Percentiles rank a stretch among this genome's conserved stretches.
phyloP scores from a whole-genome alignment of 495 filamentous ascomycete genomes.

The Rhizodiscina lignyota region DNA sequence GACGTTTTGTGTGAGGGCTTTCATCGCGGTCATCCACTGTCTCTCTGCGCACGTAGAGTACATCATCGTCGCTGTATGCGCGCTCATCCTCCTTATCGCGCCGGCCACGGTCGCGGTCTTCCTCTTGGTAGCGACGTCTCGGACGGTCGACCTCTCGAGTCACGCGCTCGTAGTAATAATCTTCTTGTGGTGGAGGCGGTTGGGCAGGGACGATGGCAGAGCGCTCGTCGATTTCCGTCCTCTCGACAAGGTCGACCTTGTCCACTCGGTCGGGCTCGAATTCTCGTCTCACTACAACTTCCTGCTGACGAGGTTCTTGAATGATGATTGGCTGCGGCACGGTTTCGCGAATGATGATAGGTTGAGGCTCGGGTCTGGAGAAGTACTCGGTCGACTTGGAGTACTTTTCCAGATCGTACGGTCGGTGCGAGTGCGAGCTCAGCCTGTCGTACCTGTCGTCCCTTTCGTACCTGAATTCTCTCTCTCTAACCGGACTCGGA shows the following conservation, averaged over 20 bases:
- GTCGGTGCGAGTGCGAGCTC: conserved; percentile 8
- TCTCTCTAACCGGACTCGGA: conserved; percentile 12
- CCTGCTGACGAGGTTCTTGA: conserved; percentile 55
- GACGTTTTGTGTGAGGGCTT: conserved; percentile 52
- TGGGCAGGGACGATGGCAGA: conserved; percentile 1
- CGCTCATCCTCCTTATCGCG: conserved; percentile 30
- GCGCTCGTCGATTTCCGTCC: not conserved
- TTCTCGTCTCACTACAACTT: conserved; percentile 40
- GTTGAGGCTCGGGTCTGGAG: conserved; percentile 33
- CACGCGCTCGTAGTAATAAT: conserved; percentile 51
- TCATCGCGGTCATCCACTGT: conserved; percentile 25
- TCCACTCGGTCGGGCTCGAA: conserved; percentile 32
- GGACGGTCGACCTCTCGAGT: conserved; percentile 29
- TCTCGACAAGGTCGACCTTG: conserved; percentile 15
- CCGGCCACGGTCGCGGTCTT: conserved; percentile 26
- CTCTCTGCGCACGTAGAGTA: conserved; percentile 40
- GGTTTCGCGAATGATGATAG: conserved; percentile 56
- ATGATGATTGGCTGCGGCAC: conserved; percentile 48
- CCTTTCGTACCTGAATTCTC: conserved; percentile 19
- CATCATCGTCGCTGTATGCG: conserved; percentile 44
- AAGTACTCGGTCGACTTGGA: conserved; percentile 55
- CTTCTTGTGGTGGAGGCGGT: conserved; percentile 33
- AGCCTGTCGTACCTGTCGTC: conserved; percentile 13
- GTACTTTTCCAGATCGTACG: conserved; percentile 40
- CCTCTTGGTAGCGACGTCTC: conserved; percentile 10